Evolutionary conservation across 1,139 yeast genomes (phyloP).

Genomic region (Saccharomyces hybrid): DNA sequence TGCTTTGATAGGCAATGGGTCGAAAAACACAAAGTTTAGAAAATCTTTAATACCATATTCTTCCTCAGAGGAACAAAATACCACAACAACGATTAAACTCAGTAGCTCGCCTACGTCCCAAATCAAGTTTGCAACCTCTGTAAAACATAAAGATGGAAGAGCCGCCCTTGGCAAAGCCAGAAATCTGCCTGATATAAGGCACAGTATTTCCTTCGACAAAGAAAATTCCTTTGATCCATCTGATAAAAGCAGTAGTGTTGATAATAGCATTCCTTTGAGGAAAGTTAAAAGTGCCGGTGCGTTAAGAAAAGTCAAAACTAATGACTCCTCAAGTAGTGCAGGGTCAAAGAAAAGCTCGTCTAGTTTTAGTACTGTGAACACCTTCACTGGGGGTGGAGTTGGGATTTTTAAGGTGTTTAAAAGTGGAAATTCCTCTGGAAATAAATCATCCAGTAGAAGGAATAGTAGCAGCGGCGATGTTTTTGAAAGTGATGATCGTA

Average conservation of each 20-base stretch:
- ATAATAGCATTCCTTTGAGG: constrained; percentile 3
- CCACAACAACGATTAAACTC: background rate
- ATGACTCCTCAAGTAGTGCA: constrained; percentile 3
- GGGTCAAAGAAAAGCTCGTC: constrained; percentile 3
- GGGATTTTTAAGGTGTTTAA: constrained; percentile 3
- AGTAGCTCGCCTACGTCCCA: constrained; percentile 1
- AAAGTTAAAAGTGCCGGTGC: constrained; percentile 9
- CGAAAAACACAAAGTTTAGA: background rate
- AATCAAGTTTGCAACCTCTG: constrained; percentile 9
- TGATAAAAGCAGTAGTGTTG: background rate
- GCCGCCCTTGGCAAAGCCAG: constrained; percentile 7
- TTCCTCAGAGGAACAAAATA: background rate
- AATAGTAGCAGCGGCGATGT: constrained; percentile 1
- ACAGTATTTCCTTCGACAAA: background rate
- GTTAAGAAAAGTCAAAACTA: constrained; percentile 2
- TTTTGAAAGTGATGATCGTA: background rate
- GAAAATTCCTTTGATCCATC: background rate
- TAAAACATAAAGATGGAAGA: constrained; percentile 8
- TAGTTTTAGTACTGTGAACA: constrained; percentile 2
- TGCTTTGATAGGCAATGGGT: background rate
- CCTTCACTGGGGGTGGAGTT: constrained; percentile 3
- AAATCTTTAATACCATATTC: background rate
- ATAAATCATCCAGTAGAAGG: constrained; percentile 5
- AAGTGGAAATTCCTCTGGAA: background rate
- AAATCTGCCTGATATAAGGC: background rate